Evolutionary conservation across 352 stramenopile species (phyloP), one percentile per base, ranked within the genome.

Genomic region (Phytophthora megakarya): DNA sequence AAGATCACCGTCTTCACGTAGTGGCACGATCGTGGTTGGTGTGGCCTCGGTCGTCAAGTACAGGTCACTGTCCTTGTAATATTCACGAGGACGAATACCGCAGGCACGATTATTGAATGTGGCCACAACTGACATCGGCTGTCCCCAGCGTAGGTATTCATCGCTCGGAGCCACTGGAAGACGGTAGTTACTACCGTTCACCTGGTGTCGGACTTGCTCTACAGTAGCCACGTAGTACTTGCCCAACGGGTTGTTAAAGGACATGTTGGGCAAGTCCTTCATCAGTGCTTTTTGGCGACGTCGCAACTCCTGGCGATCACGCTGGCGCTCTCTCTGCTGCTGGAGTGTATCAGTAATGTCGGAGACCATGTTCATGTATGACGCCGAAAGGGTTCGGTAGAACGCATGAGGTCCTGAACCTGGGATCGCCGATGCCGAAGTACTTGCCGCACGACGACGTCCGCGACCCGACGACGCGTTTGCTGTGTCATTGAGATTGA

Each of bases 201-300:
- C 40, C 15, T 79, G 69, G 33, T 80, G 78, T 3, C 63, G 66
- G 3, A 86, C 75, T 2, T 75, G 71, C 54, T 78, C 62, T 19
- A 86, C 53, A 19, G 63, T 80, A 5, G 76, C 84, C 15, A 90
- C 61, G 67, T 88, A 92, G 46, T 88, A 86, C 54, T 83, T 75
- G 42, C 81, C 81, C 43, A 75, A 40, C 1, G 65, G 67, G 42
- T 78, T 72, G 15, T 80, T 76, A 48, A 92, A 89, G 38, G 78
- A 87, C 81, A 92, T 92, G 62, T 92, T 92, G 3, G 84, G 84
- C 53, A 92, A 47, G 48, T 92, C 70, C 40, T 84, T 88, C 58
- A 88, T 81, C 10, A 90, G 51, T 33, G 75, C 57, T 39, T 81
- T 80, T 21, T 81, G 70, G 3, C 75, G 72, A 25, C 73, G 76